Evolutionary conservation across 768 basidiomycete species (phyloP), one percentile per base, ranked within the genome.

Genomic region (Calocybe cyanea): DNA sequence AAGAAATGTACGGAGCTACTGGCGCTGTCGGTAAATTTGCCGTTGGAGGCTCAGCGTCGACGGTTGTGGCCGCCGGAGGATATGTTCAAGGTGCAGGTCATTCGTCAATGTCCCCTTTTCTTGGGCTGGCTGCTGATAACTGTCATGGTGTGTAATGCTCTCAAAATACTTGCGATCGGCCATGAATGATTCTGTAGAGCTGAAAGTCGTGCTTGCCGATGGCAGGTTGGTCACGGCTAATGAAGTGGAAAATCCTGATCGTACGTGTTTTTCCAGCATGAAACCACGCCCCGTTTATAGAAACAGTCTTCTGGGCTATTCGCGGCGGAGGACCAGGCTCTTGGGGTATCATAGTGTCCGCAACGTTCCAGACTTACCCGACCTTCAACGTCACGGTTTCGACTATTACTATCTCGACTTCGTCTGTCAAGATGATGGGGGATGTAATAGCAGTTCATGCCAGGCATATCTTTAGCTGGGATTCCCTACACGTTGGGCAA

Each of bases 301-400:
- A 35, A 35, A 8, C 42, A 63, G 57, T 62, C 20, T 64, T 61
- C 41, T 64, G 53, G 53, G 59, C 61, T 28, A 40, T 62, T 15
- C 54, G 62, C 0, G 60, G 60, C 14, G 60, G 62, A 33, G 62
- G 60, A 15, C 48, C 57, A 8, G 68, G 68, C 7, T 64, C 60
- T 30, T 71, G 64, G 67, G 68, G 67, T 17, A 59, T 69, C n/a
- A 60, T 70, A 33, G 53, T 67, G 19, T 62, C 64, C 18, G 63
- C 64, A 0, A 70, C 67, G 5, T 52, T 68, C 55, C 57, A 55
- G 21, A 64, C 65, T 0, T 65, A 53, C 57, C 63, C 67, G 6
- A 65, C 60, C 23, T 68, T 70, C 51, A 55, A 62, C 19, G 56
- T 41, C 9, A 54, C 63, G 17, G 9, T 56, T 11, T 58, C 60